These are phyloP conservation scores for Kurtzmaniella fragi DNA, from an alignment of 805 yeast genomes.

Conservation along the genomic window DNA sequence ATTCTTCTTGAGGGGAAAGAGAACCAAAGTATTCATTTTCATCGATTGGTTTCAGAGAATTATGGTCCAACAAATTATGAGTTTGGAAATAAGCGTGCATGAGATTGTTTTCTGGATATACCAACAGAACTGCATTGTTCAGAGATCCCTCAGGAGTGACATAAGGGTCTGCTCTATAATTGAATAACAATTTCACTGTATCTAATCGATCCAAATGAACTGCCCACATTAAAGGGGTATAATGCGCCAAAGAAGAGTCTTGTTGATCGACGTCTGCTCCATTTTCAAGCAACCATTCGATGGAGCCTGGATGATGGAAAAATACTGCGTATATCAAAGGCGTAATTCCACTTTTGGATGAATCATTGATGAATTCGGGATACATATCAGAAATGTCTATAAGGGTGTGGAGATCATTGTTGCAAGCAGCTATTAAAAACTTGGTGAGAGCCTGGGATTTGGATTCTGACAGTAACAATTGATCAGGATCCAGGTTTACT, in stretches of 20 bases:
- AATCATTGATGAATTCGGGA: constrained; percentile 18
- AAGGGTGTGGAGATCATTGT: constrained; percentile 32
- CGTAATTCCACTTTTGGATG: constrained; percentile 28
- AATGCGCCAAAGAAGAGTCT: constrained; percentile 45
- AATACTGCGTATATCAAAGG: constrained; percentile 49
- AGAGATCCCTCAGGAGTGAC: constrained; percentile 20
- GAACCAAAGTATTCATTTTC: constrained; percentile 6
- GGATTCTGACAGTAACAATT: not conserved
- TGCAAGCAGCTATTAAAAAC: constrained; percentile 28
- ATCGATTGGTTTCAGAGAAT: not conserved
- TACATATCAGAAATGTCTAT: constrained; percentile 19
- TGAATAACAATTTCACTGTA: constrained; percentile 52
- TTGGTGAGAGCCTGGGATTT: constrained; percentile 12
- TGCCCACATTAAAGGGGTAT: constrained; percentile 86
- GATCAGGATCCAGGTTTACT: not conserved
- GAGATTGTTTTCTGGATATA: constrained; percentile 47
- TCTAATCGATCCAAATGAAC: constrained; percentile 54
- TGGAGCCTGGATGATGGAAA: constrained; percentile 43
- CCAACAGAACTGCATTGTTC: constrained; percentile 51
- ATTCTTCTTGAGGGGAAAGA: constrained; percentile 13
- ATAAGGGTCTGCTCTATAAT: constrained; percentile 60
- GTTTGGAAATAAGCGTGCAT: constrained; percentile 54
- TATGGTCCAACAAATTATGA: constrained; percentile 33
- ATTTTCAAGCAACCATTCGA: constrained; percentile 41
- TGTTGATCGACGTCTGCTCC: constrained; percentile 44